Conservation (phyloP, 768 basidiomycete genomes). For the Trametes sanguinea region DNA sequence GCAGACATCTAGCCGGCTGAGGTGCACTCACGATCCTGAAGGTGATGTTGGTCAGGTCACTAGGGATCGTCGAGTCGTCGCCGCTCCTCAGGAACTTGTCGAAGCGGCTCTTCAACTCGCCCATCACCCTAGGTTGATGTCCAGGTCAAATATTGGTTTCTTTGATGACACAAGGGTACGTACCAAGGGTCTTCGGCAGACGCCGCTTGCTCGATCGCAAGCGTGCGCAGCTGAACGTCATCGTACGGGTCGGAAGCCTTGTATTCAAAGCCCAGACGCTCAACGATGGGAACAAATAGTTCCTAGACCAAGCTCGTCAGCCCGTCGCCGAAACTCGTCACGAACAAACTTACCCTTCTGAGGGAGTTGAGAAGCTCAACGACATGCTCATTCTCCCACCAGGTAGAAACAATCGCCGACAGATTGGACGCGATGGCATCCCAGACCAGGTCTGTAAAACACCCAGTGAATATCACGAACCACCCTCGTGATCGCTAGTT, state of each 20-base stretch:
- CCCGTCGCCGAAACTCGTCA: neutral
- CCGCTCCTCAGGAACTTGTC: constrained; percentile 64
- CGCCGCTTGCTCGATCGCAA: constrained; percentile 63
- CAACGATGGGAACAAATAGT: constrained; percentile 74
- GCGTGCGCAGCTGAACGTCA: constrained; percentile 69
- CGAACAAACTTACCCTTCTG: constrained; percentile 47
- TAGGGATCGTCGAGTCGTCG: constrained; percentile 77
- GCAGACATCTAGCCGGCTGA: neutral
- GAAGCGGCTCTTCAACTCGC: constrained; percentile 74
- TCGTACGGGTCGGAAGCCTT: constrained; percentile 65
- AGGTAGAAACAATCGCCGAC: constrained; percentile 55
- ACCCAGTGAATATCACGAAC: neutral
- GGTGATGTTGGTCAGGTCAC: constrained; percentile 66
- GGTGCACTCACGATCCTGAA: constrained; percentile 40
- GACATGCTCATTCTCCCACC: constrained; percentile 78
- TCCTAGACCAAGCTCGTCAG: constrained; percentile 38
- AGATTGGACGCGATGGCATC: constrained; percentile 63
- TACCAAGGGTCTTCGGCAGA: constrained; percentile 45
- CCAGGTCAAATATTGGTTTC: too few relatives aligned
- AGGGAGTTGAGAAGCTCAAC: constrained; percentile 59
- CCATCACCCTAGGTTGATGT: constrained; percentile 56
- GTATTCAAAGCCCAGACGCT: constrained; percentile 80
- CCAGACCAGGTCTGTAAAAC: constrained; percentile 77
- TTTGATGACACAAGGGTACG: constrained; percentile 3
- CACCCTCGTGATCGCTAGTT: neutral